Base-by-base conservation (phyloP, 768 basidiomycete species). In the Mycena indigotica region DNA sequence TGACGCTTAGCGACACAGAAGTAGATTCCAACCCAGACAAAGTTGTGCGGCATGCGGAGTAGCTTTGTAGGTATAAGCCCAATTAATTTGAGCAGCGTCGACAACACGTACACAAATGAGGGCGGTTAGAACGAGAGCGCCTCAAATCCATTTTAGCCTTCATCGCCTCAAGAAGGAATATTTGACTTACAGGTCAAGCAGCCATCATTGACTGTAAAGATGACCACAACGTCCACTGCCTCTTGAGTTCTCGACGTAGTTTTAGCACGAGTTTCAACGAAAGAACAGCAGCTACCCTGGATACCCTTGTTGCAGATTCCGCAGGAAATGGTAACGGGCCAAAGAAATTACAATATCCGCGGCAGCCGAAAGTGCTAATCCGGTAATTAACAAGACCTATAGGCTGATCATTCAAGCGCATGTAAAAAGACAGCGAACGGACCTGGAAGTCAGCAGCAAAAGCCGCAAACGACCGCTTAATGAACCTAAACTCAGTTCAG, bases 281-380 rank as follows among this genome's bases (percentile, higher is more conserved):
- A 50, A 24, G 26, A 32, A 38, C 28, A 30, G 30, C 19, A 24
- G 29, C 56, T 35, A 57, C 56, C 41, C 50, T n/a, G 50, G 23
- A 41, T 57, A 57, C 26, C 55, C 55, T 21, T 51, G 49, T 50
- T 51, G 38, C 35, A 57, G 56, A 32, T 57, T 44, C 26, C 57
- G 57, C 25, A 58, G 57, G 46, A 52, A 58, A 45, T 58, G 50
- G 39, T 58, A 58, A n/a, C 57, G 39, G 48, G 57, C 52, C 21
- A 24, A 13, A 19, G 57, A 58, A 35, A 58, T 53, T 25, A 53
- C 45, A 4, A 58, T 49, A 28, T 58, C 57, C 16, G 57, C 24
- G 8, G 28, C 32, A n/a, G 57, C 57, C 15, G 57, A 66, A 16
- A 61, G 51, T 15, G 71, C 35, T 32, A 69, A 26, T 8, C 46